These are phyloP conservation scores for Colletotrichum australisinense DNA, from an alignment of 2,329 filamentous ascomycete genomes.

Conservation along the genomic window DNA sequence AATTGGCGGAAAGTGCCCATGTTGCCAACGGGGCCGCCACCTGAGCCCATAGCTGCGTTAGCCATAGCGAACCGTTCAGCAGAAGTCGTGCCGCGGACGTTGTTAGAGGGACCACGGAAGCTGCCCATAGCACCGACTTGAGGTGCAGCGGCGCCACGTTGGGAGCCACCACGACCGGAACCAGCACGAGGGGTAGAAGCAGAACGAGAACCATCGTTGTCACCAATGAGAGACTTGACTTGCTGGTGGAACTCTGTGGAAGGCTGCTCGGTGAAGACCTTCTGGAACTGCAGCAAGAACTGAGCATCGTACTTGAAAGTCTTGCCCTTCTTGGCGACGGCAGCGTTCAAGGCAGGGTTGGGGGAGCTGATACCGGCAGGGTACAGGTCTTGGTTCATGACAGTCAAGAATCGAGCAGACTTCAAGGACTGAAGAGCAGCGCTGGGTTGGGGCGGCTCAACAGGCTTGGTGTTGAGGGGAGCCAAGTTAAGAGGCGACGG, in stretches of 20 bases:
- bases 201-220: conserved; percentile 74
- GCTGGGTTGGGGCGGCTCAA: conserved; percentile 93
- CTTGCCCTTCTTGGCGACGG: conserved; percentile 81
- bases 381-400: conserved; percentile 83
- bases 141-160: conserved; percentile 62
- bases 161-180: conserved; percentile 62
- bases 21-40: conserved; percentile 22
- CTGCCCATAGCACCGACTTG: conserved; percentile 70
- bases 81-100: conserved; percentile 76
- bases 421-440: conserved; percentile 94
- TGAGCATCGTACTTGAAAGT: conserved; percentile 95
- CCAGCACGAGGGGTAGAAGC: conserved; percentile 70
- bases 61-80: conserved; percentile 79
- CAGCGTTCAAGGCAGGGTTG: conserved; percentile 89
- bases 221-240: conserved; percentile 88
- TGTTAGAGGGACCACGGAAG: conserved; percentile 61
- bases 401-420: conserved; percentile 87
- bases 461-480: conserved; percentile 81
- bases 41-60: conserved; percentile 55
- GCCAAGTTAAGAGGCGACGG: conserved; percentile 90
- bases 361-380: conserved; percentile 87
- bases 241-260: conserved; percentile 93
- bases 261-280: conserved; percentile 96
- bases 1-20: conserved; percentile 59
- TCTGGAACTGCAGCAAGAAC: conserved; percentile 96